Evolutionary conservation across 192 early-diverging fungal species (phyloP).

Genomic region (Umbelopsis isabellina): DNA sequence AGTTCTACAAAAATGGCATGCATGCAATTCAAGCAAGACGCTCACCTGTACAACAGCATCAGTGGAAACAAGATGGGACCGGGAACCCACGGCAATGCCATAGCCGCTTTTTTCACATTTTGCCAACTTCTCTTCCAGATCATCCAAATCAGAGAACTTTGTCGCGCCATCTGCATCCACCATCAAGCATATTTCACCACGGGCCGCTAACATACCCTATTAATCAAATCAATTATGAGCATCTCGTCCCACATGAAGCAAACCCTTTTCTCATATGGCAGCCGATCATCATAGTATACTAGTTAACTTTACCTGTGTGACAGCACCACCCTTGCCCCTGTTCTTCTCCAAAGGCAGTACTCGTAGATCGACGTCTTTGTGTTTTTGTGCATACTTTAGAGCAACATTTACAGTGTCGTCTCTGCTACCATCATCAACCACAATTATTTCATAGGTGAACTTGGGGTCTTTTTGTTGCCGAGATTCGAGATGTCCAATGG

Average conservation of each 20-base stretch:
- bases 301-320: slow-evolving; percentile 69
- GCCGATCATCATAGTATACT: neutral
- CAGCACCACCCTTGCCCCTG: slow-evolving; percentile 92
- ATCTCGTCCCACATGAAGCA: neutral
- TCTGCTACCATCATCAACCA: slow-evolving; percentile 91
- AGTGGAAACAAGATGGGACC: slow-evolving; percentile 85
- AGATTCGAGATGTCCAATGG: slow-evolving; percentile 64
- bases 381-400: slow-evolving; percentile 62
- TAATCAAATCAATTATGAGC: neutral
- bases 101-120: slow-evolving; percentile 49
- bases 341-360: slow-evolving; percentile 81
- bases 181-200: slow-evolving; percentile 82
- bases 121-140: slow-evolving; percentile 53
- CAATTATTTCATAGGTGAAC: slow-evolving; percentile 83
- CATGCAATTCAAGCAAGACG: neutral
- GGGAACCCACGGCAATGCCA: slow-evolving; percentile 84
- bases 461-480: slow-evolving; percentile 39
- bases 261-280: too few relatives aligned
- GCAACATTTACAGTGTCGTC: slow-evolving; percentile 78
- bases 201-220: slow-evolving; percentile 82
- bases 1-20: neutral
- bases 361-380: slow-evolving; percentile 62
- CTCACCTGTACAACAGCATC: slow-evolving; percentile 87
- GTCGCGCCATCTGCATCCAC: slow-evolving; percentile 98
- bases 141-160: slow-evolving; percentile 82